Base-by-base conservation (phyloP, 192 early-diverging fungal genomes). In the Coemansia sp. region DNA sequence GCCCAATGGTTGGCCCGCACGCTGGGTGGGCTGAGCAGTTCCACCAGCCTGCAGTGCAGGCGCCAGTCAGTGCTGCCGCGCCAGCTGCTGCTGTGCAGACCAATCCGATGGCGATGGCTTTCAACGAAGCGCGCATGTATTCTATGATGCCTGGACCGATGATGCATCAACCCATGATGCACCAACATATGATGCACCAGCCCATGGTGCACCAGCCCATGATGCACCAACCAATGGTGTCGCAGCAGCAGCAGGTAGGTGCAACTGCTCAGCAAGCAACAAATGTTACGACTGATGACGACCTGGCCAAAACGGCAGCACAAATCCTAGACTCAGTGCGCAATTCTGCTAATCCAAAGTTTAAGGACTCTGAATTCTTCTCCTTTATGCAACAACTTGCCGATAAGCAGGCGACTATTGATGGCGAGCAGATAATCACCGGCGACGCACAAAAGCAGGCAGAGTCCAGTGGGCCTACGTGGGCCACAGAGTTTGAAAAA, bases 341-440 rank as follows among this genome's bases (percentile, higher is more conserved):
- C 29, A 75, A 67, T n/a, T 82, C 89, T 4, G 77, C 85, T 43
- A 96, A 97, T 59, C 94, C 96, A 29, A 98, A 98, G 77, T 95
- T 99, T 66, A 88, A 90, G 63, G 85, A 90, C 58, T 96, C 93
- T 14, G 87, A 92, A 43, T 99, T 99, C 64, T 75, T 98, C 77
- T 86, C 84, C 11, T 89, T 99, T 72, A 98, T 99, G 94, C 84
- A 92, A 59, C 85, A 94, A 68, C 79, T 99, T 48, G 85, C 93
- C 17, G 93, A 99, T 82, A 82, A 87, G 17, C 88, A 97, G 72
- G 86, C 96, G 1, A 85, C 85, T 5, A 91, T 99, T 51, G 91
- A 91, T 61, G 93, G 91, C 32, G 89, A 96, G 65, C 92, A 95
- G 73, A 81, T 99, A 17, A 80, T 84, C 32, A 38, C 77, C 60